Percentiles rank a stretch among this genome's conserved stretches.
Conservation (phyloP, 768 basidiomycete species). For the Psilocybe tampanensis region DNA sequence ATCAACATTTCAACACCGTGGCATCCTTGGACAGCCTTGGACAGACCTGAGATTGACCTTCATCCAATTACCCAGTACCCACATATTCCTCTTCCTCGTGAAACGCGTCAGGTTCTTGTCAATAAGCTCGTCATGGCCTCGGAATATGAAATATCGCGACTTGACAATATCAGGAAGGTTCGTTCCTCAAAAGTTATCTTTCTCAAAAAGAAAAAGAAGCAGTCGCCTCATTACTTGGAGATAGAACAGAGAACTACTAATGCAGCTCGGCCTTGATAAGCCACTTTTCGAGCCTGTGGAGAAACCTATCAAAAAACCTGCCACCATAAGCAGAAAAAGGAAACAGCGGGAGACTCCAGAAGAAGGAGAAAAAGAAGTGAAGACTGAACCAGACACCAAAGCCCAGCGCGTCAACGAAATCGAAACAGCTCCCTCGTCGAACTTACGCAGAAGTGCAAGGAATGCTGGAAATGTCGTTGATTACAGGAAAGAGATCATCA, state of each 20-base stretch:
- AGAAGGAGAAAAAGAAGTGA: slow-evolving; percentile 14
- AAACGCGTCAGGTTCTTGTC: neutral
- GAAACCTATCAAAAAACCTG: slow-evolving; percentile 29
- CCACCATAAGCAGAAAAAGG: slow-evolving; percentile 41
- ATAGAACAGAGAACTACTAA: slow-evolving; percentile 48
- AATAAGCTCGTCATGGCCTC: slow-evolving; percentile 25
- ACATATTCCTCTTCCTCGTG: neutral
- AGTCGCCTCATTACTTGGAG: too few relatives aligned
- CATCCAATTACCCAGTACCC: too few relatives aligned
- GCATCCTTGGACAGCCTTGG: neutral
- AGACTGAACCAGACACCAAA: slow-evolving; percentile 25
- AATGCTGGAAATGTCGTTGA: slow-evolving; percentile 60
- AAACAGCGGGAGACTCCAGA: slow-evolving; percentile 28
- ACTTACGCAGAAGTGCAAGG: slow-evolving; percentile 67
- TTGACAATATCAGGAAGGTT: slow-evolving; percentile 25
- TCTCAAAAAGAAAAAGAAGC: too few relatives aligned
- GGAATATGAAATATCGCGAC: slow-evolving; percentile 26
- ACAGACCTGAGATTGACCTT: neutral
- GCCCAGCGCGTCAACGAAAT: slow-evolving; percentile 31
- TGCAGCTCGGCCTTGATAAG: slow-evolving; percentile 44
- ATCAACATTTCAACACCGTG: neutral
- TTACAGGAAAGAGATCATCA: slow-evolving; percentile 49
- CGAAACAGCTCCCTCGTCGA: slow-evolving; percentile 20
- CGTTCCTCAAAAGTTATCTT: neutral
- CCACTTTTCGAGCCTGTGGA: slow-evolving; percentile 53